Conservation (phyloP, 352 stramenopile species). For the Pythium biforme region DNA sequence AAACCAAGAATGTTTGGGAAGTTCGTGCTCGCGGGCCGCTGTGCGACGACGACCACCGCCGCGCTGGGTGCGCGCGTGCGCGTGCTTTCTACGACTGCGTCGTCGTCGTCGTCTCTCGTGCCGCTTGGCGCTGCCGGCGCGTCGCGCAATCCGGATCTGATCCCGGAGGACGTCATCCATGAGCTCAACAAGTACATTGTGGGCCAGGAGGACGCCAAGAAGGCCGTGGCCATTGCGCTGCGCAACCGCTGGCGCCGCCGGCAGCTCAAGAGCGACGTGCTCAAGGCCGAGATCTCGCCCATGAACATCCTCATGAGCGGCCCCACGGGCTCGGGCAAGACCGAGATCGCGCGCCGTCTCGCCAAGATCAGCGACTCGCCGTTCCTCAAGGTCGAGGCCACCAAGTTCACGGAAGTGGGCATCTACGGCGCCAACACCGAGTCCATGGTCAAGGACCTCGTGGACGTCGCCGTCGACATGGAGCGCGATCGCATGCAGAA, state of each 20-base stretch:
- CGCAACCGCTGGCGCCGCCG: conserved; percentile 96
- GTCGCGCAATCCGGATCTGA: conserved; percentile 41
- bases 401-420: conserved; percentile 99
- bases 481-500: conserved; percentile 76
- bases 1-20: conserved; percentile 22
- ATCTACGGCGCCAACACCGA: conserved; percentile 99
- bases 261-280: conserved; percentile 87
- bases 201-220: conserved; percentile 96
- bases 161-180: conserved; percentile 91
- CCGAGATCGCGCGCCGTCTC: conserved; percentile 97
- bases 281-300: conserved; percentile 91
- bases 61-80: neutral
- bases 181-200: conserved; percentile 97
- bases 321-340: conserved; percentile 97
- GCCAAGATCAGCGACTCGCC: conserved; percentile 96
- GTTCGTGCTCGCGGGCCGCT: neutral
- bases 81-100: neutral
- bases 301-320: conserved; percentile 99
- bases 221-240: conserved; percentile 97
- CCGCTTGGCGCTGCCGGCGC: neutral
- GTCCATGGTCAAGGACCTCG: conserved; percentile 98
- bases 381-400: conserved; percentile 98
- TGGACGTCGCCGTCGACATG: conserved; percentile 94
- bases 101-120: conserved; percentile 7
- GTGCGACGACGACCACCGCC: neutral